Evolutionary conservation across 108 stramenopile genomes (phyloP).

Genomic region (Discostella stelligeroides): DNA sequence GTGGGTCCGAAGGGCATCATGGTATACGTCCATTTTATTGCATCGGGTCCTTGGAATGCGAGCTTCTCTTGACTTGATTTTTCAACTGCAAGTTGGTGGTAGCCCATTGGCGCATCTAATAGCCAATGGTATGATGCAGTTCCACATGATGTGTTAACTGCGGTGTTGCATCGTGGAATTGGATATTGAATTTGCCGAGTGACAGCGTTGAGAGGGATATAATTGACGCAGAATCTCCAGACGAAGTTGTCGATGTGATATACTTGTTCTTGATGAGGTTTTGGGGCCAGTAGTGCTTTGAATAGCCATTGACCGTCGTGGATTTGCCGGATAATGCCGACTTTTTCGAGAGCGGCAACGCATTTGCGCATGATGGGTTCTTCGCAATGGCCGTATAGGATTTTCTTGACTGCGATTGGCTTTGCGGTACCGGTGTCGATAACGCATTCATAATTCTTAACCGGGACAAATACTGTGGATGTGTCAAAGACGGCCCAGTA

Average conservation of each 20-base stretch:
- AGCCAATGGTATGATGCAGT: constrained; percentile 5
- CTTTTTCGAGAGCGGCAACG: not conserved
- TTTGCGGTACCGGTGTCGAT: not conserved
- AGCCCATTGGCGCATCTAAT: constrained; percentile 8
- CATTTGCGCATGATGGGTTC: too few species aligned
- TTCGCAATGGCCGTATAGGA: too few species aligned
- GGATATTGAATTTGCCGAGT: too few species aligned
- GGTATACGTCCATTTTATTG: not conserved
- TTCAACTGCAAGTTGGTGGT: constrained; percentile 7
- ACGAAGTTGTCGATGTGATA: constrained; percentile 11
- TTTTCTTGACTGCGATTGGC: too few species aligned
- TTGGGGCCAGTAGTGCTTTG: not conserved
- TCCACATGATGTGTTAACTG: too few species aligned
- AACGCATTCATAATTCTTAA: too few species aligned
- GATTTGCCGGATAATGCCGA: constrained; percentile 1
- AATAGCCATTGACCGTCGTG: not conserved
- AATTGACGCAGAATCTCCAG: too few species aligned
- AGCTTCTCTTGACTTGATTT: not conserved
- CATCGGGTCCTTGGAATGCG: too few species aligned
- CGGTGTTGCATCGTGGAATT: too few species aligned
- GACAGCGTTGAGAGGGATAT: too few species aligned
- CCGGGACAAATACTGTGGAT: too few species aligned
- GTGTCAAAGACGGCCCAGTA: too few species aligned
- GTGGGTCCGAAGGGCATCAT: not conserved
- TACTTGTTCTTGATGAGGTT: not conserved